Conservation (phyloP, 2,329 filamentous ascomycete genomes). For the Fusarium newnesense region DNA sequence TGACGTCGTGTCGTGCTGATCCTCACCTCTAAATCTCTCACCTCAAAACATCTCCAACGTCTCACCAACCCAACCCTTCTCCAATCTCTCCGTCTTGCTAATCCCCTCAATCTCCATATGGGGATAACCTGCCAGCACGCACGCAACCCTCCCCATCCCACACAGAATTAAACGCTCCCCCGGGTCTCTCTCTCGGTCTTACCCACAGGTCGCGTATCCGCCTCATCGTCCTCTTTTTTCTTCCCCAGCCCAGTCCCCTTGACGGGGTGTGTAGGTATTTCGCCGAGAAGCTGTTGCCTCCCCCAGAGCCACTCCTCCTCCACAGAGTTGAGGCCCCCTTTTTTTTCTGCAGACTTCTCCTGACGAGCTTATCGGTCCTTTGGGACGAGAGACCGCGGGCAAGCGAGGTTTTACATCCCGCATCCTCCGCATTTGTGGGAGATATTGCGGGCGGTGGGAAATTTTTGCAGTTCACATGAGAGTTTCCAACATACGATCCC, state of each 20-base stretch:
- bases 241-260: conserved; percentile 7
- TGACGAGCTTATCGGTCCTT: conserved; percentile 29
- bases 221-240: background rate
- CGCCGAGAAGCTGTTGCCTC: conserved; percentile 12
- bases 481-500: conserved; percentile 10
- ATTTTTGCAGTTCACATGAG: conserved; percentile 17
- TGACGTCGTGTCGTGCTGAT: background rate
- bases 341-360: conserved; percentile 14
- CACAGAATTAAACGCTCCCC: conserved; percentile 10
- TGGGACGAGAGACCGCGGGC: conserved; percentile 14
- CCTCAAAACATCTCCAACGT: background rate
- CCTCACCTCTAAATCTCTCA: background rate
- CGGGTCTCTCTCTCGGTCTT: conserved; percentile 18
- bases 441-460: background rate
- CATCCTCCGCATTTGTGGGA: conserved; percentile 30
- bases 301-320: conserved; percentile 32
- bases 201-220: conserved; percentile 13
- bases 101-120: conserved; percentile 26
- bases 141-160: background rate
- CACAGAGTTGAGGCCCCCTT: background rate
- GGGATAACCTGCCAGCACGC: background rate
- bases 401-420: conserved; percentile 26
- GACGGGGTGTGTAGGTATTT: background rate
- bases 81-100: background rate
- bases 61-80: conserved; percentile 8